phyloP scores from a whole-genome alignment of 192 early-diverging fungal genomes.

The Coemansia sp. region DNA sequence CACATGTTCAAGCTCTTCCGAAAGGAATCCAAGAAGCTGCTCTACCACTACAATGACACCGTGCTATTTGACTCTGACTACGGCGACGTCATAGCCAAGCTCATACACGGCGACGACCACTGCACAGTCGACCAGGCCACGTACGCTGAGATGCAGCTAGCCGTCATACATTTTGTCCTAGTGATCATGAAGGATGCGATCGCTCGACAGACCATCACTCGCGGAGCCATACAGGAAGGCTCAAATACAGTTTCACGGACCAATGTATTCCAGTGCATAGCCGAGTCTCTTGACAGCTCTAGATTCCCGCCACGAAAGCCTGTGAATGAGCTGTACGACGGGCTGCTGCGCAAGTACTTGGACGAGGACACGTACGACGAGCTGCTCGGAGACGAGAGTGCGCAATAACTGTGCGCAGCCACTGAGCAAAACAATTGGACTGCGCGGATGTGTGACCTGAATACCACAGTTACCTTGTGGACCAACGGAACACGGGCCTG shows the following conservation, averaged over 20 bases:
- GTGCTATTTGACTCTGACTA: conserved; percentile 8
- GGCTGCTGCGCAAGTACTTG: conserved; percentile 12
- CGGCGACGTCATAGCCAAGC: conserved; percentile 9
- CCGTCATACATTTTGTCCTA: background rate
- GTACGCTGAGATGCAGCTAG: background rate
- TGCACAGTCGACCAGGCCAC: conserved; percentile 1
- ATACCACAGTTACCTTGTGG: background rate
- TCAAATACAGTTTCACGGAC: background rate
- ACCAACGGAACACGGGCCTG: background rate
- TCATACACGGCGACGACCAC: conserved; percentile 8
- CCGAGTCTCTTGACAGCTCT: background rate
- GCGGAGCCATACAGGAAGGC: background rate
- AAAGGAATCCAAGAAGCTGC: background rate
- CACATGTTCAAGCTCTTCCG: background rate
- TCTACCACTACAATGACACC: background rate
- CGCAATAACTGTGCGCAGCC: background rate
- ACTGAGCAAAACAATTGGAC: background rate
- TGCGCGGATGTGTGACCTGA: background rate
- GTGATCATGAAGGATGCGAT: background rate
- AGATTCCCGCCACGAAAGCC: background rate
- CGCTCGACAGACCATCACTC: background rate
- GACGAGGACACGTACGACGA: background rate
- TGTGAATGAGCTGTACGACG: background rate
- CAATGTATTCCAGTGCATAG: background rate
- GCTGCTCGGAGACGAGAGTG: background rate